A percentile compares a stretch with the other conserved stretches of the same genome.
phyloP scores from a whole-genome alignment of 1,284 basidiomycete species.

The Somion occarium region DNA sequence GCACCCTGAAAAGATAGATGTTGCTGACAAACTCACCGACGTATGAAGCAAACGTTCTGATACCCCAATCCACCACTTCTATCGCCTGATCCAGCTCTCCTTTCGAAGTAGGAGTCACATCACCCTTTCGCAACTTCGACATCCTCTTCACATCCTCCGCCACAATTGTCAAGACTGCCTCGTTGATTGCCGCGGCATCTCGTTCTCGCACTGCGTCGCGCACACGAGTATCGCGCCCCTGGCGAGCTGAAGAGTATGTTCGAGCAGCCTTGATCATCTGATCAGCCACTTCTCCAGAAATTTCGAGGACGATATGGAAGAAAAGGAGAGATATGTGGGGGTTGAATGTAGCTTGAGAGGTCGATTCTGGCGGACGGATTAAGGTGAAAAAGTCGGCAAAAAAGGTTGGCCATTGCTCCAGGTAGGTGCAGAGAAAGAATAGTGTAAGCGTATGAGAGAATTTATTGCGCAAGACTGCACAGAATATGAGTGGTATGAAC shows the following conservation, averaged over 20 bases:
- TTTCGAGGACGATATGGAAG: conserved; percentile 85
- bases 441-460: conserved; percentile 96
- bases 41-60: conserved; percentile 90
- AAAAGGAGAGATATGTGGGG: conserved; percentile 81
- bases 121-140: conserved; percentile 47
- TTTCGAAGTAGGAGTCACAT: conserved; percentile 32
- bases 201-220: conserved; percentile 87
- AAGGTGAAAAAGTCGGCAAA: conserved; percentile 76
- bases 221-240: conserved; percentile 77
- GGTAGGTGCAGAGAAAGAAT: conserved; percentile 90
- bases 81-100: conserved; percentile 57
- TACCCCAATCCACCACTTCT: conserved; percentile 85
- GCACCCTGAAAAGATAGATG: background rate
- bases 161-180: conserved; percentile 82
- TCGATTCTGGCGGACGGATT: conserved; percentile 56
- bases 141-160: conserved; percentile 68
- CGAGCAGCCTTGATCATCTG: conserved; percentile 85
- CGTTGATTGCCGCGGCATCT: conserved; percentile 85
- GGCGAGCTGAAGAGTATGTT: conserved; percentile 61
- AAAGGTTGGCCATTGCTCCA: conserved; percentile 78
- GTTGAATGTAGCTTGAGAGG: conserved; percentile 60
- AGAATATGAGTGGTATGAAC: conserved; percentile 3
- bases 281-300: conserved; percentile 90
- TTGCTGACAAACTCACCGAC: conserved; percentile 64
- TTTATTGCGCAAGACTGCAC: conserved; percentile 87